Base-by-base conservation (phyloP, 768 basidiomycete genomes). In the Coprinellus aureogranulatus region DNA sequence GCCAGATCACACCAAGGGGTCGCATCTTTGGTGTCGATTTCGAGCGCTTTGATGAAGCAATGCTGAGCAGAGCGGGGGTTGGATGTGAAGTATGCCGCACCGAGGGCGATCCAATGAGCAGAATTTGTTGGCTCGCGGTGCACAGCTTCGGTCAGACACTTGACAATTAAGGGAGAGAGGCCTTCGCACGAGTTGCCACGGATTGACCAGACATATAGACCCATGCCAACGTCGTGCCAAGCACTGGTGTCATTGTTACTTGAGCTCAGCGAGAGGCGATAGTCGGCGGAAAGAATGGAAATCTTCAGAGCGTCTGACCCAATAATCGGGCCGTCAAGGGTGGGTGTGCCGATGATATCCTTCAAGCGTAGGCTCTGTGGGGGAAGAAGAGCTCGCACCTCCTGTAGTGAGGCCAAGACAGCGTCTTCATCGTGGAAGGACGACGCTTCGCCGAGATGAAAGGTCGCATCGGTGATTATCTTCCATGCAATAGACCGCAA, bases 1-100 rank as follows among this genome's bases (percentile, higher is more conserved):
- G 95, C 97, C 8, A 98, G 79, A 66, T 88, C 92, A 2, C 89
- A 82, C 97, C 97, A 98, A 0, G 86, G 82, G 14, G 72, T 62
- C 28, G 87, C 86, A 65, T 87, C 87, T 90, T 96, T 96, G 0
- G 83, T 71, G 67, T 98, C 87, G 39, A 91, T 76, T 64, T 98
- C 95, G 46, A 98, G 71, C 4, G 94, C 89, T 57, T 84, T 89
- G 67, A 98, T 86, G 64, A 92, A 97, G 3, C 92, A 90, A 73
- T 98, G 94, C 70, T 99, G 96, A 2, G 92, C 87, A 1, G 84
- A 77, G 63, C 85, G 88, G 0, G 89, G 81, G 42, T 89, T 85
- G 14, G 74, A 75, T 8, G 79, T 64, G 64, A 93, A 90, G 57
- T 87, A 77, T 16, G 88, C 77, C 61, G 87, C 82, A 0, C 90